These are phyloP conservation scores for Starmerella vaccinii DNA, from an alignment of 805 yeast genomes.

Conservation along the genomic window DNA sequence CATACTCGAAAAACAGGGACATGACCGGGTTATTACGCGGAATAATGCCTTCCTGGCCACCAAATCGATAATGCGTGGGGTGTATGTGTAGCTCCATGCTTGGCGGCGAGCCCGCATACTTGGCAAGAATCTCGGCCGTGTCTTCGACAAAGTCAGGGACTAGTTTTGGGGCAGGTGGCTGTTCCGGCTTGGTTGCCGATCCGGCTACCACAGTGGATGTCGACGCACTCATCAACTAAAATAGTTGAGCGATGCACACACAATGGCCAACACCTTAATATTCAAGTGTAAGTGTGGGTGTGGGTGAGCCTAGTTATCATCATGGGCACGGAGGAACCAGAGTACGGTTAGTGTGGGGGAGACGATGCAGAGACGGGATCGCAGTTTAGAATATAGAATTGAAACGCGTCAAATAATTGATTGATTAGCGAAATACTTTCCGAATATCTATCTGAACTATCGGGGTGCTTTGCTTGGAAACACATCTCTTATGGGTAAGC, in stretches of 20 bases:
- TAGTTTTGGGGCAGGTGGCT: background rate
- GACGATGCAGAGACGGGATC: too few species aligned
- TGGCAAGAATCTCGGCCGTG: constrained; percentile 59
- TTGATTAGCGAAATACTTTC: too few species aligned
- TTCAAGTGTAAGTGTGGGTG: background rate
- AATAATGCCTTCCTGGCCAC: constrained; percentile 78
- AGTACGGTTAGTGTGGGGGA: constrained; percentile 1
- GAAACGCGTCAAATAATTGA: too few species aligned
- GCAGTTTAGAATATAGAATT: too few species aligned
- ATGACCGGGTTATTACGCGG: constrained; percentile 70
- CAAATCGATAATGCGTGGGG: constrained; percentile 83
- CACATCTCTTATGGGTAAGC: too few species aligned
- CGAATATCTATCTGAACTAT: too few species aligned
- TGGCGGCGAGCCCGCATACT: constrained; percentile 67
- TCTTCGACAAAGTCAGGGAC: constrained; percentile 43
- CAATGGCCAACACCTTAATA: background rate
- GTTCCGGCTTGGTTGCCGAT: background rate
- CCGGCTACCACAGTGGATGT: background rate
- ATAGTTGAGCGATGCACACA: background rate
- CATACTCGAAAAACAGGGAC: constrained; percentile 63
- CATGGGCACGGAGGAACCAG: background rate
- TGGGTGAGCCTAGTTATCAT: background rate
- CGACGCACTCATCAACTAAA: background rate
- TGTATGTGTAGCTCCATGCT: constrained; percentile 83
- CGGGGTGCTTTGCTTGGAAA: too few species aligned